Base-by-base conservation (phyloP, 495 filamentous ascomycete species). In the Podospora comata region DNA sequence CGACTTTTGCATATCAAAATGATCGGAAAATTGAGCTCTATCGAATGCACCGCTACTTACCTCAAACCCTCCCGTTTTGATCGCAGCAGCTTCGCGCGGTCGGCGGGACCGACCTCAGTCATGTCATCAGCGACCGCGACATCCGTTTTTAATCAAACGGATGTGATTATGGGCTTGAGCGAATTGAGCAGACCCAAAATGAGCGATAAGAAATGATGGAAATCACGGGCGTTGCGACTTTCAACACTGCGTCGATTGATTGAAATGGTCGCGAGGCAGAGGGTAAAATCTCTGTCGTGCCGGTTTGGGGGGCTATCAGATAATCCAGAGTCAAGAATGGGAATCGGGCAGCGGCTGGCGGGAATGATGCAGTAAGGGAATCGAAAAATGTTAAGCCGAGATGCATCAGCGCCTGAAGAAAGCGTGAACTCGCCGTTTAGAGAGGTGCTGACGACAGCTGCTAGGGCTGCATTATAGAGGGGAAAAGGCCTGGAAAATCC, bases 141-240 rank as follows among this genome's bases (percentile, higher is more conserved):
- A 87, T 85, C 84, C 83, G 85, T 85, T 86, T 85, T 74, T 74
- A 76, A 75, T 71, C 79, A 85, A 86, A 84, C 81, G 82, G 80
- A 83, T 79, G 80, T 65, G 68, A 63, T 60, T 72, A 68, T 71
- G 65, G 62, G 74, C 65, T 73, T 78, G 70, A 79, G 74, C 71
- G 71, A 70, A 69, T 64, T 63, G 56, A 53, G 27, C 15, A 63
- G 74, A 79, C 77, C 80, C 76, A 79, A 66, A 72, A 64, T 53
- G 27, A 4, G 64, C 64, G 61, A 77, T 84, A 70, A 68, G 64
- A 78, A 75, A 64, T 70, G 87, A 90, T 88, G 82, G 74, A 88
- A 85, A 77, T 62, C 87, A 93, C 74, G 92, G 90, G 91, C 86
- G 88, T 72, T 88, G 88, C 66, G 85, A 88, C 68, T 77, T 82